These are phyloP conservation scores for Silene vulgaris DNA, from an alignment of 179 eudicot genomes.

Conservation along the genomic window DNA sequence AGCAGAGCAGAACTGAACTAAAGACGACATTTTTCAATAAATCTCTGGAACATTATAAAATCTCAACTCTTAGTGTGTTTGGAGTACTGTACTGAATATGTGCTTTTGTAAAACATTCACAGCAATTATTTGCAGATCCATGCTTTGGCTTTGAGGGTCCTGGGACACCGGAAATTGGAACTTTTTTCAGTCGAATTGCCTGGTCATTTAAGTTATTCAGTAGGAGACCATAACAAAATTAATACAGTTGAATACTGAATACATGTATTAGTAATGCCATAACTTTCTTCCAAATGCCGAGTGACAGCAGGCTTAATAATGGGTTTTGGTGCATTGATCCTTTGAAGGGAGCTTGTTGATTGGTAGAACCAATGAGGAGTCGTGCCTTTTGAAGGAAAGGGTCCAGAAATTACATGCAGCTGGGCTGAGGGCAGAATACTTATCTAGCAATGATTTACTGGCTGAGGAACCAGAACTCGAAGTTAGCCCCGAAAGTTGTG, in stretches of 20 bases:
- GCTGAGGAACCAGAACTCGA: constrained; percentile 62
- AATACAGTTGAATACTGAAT: background rate
- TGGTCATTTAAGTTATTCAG: background rate
- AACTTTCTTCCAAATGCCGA: background rate
- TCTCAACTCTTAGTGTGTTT: background rate
- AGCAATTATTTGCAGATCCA: background rate
- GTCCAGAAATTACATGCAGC: constrained; percentile 51
- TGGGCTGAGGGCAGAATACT: constrained; percentile 54
- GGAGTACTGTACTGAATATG: background rate
- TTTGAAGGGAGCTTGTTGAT: constrained; percentile 69
- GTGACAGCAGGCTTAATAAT: background rate
- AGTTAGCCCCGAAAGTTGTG: constrained; percentile 52
- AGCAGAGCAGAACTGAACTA: background rate
- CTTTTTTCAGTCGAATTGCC: too few relatives aligned
- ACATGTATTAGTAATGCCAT: background rate
- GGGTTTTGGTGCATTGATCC: background rate
- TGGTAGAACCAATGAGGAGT: constrained; percentile 57
- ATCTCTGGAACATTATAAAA: background rate
- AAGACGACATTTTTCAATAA: background rate
- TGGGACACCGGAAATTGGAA: background rate
- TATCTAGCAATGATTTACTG: constrained; percentile 42
- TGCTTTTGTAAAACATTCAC: constrained; percentile 5
- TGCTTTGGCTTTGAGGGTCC: background rate
- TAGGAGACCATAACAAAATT: background rate
- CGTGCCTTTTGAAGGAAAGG: constrained; percentile 40